Evolutionary conservation across 345 rosid species (phyloP), one percentile per base, ranked within the genome.

Genomic region (Carallia pectinifolia): DNA sequence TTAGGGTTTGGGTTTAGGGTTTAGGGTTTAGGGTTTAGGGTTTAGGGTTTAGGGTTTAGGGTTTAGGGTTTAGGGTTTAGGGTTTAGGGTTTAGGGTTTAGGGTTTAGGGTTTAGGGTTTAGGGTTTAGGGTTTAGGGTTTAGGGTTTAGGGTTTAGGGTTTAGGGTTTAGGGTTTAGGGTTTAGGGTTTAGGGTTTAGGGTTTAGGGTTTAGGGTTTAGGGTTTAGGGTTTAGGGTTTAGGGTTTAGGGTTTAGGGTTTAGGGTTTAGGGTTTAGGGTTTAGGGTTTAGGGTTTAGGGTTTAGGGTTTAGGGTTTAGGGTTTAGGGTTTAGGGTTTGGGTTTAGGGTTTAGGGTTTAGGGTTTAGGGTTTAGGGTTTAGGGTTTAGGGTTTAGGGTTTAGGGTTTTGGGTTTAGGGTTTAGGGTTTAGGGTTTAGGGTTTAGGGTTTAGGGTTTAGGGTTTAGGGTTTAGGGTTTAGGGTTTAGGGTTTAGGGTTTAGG

Each of bases 291-390:
- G 61, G 7, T 56, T 56, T 56, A 0, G 4, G 61, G 61, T 56
- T 56, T 56, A 56, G 61, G 61, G 61, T 56, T 56, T 56, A 56
- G 60, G 60, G 60, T 56, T 56, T 56, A 56, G 60, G 60, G 60
- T 56, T 56, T 56, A 56, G 60, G 27, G 60, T 18, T 56, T 56
- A 56, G n/a, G n/a, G n/a, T n/a, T n/a, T n/a, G 60, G 60, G 60
- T 56, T 56, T 56, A 56, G 60, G 60, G 60, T 56, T 56, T 13
- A n/a, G 61, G 61, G 27, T 56, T 56, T 18, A 23, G 60, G 60
- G 27, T 56, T 56, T 18, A 23, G 60, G 60, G 27, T 56, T 56
- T 18, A 23, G 60, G 60, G 27, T 56, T 56, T 18, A 23, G 61
- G 61, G 29, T 56, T 56, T 18, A 23, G 61, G 61, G 29, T 56